phyloP scores from a whole-genome alignment of 2,329 filamentous ascomycete genomes.

The Blastomyces silverae region DNA sequence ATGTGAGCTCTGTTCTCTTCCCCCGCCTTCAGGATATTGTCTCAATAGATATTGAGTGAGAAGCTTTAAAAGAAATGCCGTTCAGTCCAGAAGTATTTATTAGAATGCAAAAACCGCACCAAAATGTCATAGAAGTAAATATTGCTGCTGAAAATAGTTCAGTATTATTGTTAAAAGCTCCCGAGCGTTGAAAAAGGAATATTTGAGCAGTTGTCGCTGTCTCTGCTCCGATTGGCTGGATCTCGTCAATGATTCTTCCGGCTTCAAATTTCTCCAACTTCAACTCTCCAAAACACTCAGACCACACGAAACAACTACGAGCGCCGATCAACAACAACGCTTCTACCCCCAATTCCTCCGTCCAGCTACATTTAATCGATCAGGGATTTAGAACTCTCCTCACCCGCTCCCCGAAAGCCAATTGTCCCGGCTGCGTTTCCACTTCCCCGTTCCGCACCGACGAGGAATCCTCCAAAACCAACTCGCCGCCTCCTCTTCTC shows the following conservation, averaged over 20 bases:
- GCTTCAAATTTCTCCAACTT: constrained; percentile 10
- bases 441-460: neutral
- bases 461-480: neutral
- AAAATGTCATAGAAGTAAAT: neutral
- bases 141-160: neutral
- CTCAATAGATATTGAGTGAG: neutral
- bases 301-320: constrained; percentile 1
- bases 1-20: neutral
- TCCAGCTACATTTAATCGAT: neutral
- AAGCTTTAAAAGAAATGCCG: neutral
- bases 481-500: neutral
- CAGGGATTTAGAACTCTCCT: neutral
- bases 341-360: neutral
- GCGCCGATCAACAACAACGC: neutral
- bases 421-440: neutral
- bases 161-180: neutral
- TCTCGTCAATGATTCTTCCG: constrained; percentile 3
- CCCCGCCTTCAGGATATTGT: neutral
- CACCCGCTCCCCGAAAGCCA: neutral
- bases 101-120: neutral
- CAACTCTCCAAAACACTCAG: neutral
- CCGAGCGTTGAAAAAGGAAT: neutral
- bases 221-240: constrained; percentile 18
- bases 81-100: neutral
- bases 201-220: neutral